Evolutionary conservation across 2,329 filamentous ascomycete species (phyloP).

Genomic region (Elsinoe perseae): DNA sequence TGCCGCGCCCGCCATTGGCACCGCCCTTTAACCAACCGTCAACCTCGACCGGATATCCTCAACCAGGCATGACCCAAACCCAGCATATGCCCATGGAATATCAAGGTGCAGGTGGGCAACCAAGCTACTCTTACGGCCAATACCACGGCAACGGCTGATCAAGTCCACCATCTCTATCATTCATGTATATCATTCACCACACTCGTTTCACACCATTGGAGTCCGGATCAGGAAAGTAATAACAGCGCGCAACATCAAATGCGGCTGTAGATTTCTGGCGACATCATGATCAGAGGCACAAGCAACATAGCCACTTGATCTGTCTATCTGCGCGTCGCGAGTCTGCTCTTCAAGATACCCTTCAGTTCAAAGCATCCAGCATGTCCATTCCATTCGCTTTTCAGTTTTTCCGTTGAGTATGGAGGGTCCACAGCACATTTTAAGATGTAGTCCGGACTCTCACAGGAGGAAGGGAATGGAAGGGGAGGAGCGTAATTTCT

Average conservation of each 20-base stretch:
- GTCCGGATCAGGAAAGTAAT: not conserved
- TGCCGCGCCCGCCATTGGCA: constrained; percentile 5
- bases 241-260: not conserved
- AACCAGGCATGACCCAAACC: constrained; percentile 10
- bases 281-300: not conserved
- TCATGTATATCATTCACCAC: constrained; percentile 6
- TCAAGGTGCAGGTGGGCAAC: not conserved
- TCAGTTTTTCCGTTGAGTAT: not conserved
- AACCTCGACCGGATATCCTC: constrained; percentile 8
- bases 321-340: not conserved
- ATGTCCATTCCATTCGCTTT: not conserved
- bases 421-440: not conserved
- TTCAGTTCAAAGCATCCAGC: not conserved
- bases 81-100: constrained; percentile 14
- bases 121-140: constrained; percentile 10
- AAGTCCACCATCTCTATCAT: not conserved
- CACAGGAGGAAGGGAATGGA: not conserved
- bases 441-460: too few relatives aligned
- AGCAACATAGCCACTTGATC: not conserved
- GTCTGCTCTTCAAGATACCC: constrained; percentile 2
- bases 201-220: not conserved
- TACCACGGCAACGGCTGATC: constrained; percentile 11
- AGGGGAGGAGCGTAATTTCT: too few relatives aligned
- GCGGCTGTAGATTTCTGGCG: not conserved
- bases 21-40: constrained; percentile 3